phyloP scores from a whole-genome alignment of 2,329 filamentous ascomycete genomes.

The Hypoxylon sp. region DNA sequence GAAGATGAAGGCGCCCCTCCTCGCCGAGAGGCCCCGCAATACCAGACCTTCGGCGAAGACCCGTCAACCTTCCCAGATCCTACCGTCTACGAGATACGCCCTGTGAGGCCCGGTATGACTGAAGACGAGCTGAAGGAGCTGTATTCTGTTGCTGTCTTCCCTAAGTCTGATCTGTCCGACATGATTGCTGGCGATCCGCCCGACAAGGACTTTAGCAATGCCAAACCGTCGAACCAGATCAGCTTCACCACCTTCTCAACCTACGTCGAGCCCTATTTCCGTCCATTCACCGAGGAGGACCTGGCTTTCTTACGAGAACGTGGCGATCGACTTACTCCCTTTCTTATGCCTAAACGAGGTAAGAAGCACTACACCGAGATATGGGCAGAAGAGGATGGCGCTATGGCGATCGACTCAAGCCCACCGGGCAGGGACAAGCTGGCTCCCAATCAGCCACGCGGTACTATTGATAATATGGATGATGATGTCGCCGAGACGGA shows the following conservation, averaged over 20 bases:
- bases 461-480: conserved; percentile 86
- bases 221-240: conserved; percentile 94
- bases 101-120: conserved; percentile 79
- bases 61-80: conserved; percentile 92
- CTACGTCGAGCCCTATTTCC: conserved; percentile 91
- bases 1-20: conserved; percentile 72
- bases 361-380: conserved; percentile 88
- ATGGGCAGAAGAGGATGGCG: conserved; percentile 94
- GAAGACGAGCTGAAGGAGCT: conserved; percentile 89
- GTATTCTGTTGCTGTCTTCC: conserved; percentile 87
- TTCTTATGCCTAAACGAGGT: conserved; percentile 86
- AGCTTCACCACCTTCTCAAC: conserved; percentile 93
- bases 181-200: conserved; percentile 90
- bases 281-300: conserved; percentile 91
- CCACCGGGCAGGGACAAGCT: conserved; percentile 73
- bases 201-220: conserved; percentile 94
- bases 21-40: conserved; percentile 75
- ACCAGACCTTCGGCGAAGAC: conserved; percentile 92
- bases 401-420: conserved; percentile 77
- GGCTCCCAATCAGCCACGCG: conserved; percentile 84
- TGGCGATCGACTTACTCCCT: conserved; percentile 85
- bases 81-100: conserved; percentile 91
- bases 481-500: conserved; percentile 91
- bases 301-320: conserved; percentile 91
- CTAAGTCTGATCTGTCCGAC: conserved; percentile 82